Evolutionary conservation across 2,329 filamentous ascomycete species (phyloP).

Genomic region (Stemphylium vesicarium): DNA sequence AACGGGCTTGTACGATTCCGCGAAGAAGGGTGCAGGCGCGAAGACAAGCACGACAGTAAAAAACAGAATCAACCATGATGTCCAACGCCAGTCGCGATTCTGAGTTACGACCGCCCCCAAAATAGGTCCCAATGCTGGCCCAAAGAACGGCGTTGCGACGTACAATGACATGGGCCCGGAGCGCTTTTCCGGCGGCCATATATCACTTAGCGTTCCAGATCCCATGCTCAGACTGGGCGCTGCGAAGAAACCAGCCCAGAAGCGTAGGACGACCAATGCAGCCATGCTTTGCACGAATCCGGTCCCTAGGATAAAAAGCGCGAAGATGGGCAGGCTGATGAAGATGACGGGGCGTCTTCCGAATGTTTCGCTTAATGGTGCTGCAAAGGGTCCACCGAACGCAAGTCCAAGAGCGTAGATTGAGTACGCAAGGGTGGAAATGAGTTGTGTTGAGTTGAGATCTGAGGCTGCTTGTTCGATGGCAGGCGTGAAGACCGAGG

Average conservation of each 20-base stretch:
- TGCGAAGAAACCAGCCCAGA: conserved; percentile 44
- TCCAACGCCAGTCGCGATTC: conserved; percentile 49
- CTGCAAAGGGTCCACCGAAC: conserved; percentile 74
- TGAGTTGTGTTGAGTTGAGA: conserved; percentile 23
- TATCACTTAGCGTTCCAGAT: conserved; percentile 48
- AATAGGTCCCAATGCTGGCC: conserved; percentile 45
- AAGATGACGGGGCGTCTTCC: conserved; percentile 73
- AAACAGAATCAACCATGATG: conserved; percentile 50
- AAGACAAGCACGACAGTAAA: conserved; percentile 44
- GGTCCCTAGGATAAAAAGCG: conserved; percentile 55
- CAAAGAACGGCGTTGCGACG: conserved; percentile 47
- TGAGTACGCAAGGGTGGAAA: conserved; percentile 30
- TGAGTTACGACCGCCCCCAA: conserved; percentile 50
- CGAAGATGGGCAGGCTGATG: conserved; percentile 69
- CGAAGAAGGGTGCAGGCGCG: conserved; percentile 48
- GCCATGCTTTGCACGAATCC: conserved; percentile 67
- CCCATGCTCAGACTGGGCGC: conserved; percentile 47
- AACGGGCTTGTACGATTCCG: conserved; percentile 61
- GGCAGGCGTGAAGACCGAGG: conserved; percentile 17
- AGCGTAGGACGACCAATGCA: conserved; percentile 72
- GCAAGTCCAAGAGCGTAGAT: conserved; percentile 58
- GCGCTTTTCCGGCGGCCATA: conserved; percentile 39
- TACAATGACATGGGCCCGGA: conserved; percentile 40
- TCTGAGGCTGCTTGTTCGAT: conserved; percentile 16
- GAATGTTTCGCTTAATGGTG: conserved; percentile 73